Conservation (phyloP, 306 rosid genomes). For the Hippophae rhamnoides region DNA sequence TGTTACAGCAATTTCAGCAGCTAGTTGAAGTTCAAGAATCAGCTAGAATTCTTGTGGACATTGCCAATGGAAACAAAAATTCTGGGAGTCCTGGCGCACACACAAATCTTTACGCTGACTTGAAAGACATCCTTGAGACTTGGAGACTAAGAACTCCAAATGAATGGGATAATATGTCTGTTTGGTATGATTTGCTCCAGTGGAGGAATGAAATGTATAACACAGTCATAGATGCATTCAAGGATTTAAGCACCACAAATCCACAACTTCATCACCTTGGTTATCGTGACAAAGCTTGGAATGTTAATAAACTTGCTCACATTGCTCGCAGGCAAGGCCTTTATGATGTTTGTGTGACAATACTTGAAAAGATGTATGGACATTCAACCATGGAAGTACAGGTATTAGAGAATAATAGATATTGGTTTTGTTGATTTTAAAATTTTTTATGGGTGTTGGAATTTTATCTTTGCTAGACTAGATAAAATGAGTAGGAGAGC, state of each 20-base stretch:
- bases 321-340: conserved; percentile 95
- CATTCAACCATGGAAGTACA: conserved; percentile 99
- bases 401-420: conserved; percentile 32
- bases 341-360: conserved; percentile 77
- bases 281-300: conserved; percentile 99
- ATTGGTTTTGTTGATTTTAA: conserved; percentile 23
- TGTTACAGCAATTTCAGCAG: conserved; percentile 97
- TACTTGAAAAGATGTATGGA: conserved; percentile 92
- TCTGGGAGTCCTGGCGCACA: conserved; percentile 75
- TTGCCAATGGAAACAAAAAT: conserved; percentile 73
- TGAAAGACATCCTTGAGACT: conserved; percentile 97
- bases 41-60: conserved; percentile 65
- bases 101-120: conserved; percentile 90
- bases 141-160: conserved; percentile 99
- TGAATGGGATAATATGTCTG: conserved; percentile 97
- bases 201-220: conserved; percentile 99
- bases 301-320: conserved; percentile 92
- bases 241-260: conserved; percentile 69
- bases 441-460: no score
- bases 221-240: conserved; percentile 91
- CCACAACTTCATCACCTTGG: conserved; percentile 96
- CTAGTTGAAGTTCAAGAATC: conserved; percentile 99
- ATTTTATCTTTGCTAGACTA: no score
- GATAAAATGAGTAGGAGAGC: no score
- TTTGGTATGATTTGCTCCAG: conserved; percentile 95